Evolutionary conservation across 2,329 filamentous ascomycete species (phyloP).

Genomic region (Amauroascus verrucosus): DNA sequence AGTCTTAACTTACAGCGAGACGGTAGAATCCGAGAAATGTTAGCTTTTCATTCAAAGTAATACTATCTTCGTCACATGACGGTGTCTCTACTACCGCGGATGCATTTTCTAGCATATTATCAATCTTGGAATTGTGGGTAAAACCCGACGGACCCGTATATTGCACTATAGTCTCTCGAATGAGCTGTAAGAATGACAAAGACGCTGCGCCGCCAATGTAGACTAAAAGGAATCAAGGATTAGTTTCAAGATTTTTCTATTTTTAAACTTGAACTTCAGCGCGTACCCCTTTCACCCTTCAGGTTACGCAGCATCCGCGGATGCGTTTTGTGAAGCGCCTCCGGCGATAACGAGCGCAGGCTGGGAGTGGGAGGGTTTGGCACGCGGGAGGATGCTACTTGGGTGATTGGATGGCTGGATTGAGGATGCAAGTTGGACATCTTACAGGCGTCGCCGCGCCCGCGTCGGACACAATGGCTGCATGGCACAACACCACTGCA

Average conservation of each 20-base stretch:
- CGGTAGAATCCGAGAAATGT: neutral
- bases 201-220: slow-evolving; percentile 44
- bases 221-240: slow-evolving; percentile 26
- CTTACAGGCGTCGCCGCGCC: slow-evolving; percentile 32
- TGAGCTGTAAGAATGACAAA: slow-evolving; percentile 47
- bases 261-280: neutral
- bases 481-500: slow-evolving; percentile 44
- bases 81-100: slow-evolving; percentile 24
- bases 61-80: neutral
- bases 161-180: slow-evolving; percentile 40
- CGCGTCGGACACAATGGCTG: slow-evolving; percentile 38
- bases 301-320: slow-evolving; percentile 34
- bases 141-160: slow-evolving; percentile 47
- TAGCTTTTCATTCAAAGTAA: neutral
- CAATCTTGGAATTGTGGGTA: slow-evolving; percentile 42
- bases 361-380: neutral
- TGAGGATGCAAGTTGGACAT: slow-evolving; percentile 19
- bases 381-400: neutral
- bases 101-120: slow-evolving; percentile 45
- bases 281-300: slow-evolving; percentile 44
- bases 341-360: slow-evolving; percentile 21
- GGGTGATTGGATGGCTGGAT: neutral
- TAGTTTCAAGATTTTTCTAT: neutral
- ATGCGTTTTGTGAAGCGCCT: slow-evolving; percentile 25
- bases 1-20: slow-evolving; percentile 4